Base-by-base conservation (phyloP, 2,329 filamentous ascomycete species). In the Magnaporthiopsis rhizophila region DNA sequence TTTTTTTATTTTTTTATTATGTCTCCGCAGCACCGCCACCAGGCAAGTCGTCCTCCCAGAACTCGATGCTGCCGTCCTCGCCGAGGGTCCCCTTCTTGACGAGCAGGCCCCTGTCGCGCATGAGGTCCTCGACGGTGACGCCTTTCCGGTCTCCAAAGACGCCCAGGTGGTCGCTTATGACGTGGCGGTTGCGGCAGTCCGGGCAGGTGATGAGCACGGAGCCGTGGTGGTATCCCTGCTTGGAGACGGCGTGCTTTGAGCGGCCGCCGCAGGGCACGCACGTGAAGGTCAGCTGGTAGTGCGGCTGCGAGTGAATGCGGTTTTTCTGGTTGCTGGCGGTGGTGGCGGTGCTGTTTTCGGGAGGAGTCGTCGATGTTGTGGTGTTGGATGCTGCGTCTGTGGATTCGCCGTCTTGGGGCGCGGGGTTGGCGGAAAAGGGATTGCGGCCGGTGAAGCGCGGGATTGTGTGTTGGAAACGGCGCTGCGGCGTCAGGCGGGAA, bases 141-240 rank as follows among this genome's bases (percentile, higher is more conserved):
- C 45, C 45, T 64, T 83, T 81, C n/a, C 34, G n/a, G 69, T 93
- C 86, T 50, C 88, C 88, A 72, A 95, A 95, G 61, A 94, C 90
- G 69, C 79, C 77, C 58, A 99, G 78, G 75, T 99, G 90, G 75
- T 99, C 95, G 72, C 87, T 89, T 71, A 99, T 98, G 69, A 99
- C 79, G 78, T 99, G 95, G 30, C 92, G 85, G 73, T 91, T 93
- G 71, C 88, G 87, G 77, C 95, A 99, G 3, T 81, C 80, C 0
- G 95, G 94, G 74, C 95, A 99, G 45, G 89, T 89, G 68, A 98
- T 93, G 65, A 99, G 81, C 5, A 95, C 89, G 1, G 92, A 94
- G 50, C 95, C 95, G 67, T 88, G 83, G 76, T 98, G 93, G 74
- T 99, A 99, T 38, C 92, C 95, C 73, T 98, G 95, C 76, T 98